Base-by-base conservation (phyloP, 2,329 filamentous ascomycete species). In the Ceratocystis colombiana region DNA sequence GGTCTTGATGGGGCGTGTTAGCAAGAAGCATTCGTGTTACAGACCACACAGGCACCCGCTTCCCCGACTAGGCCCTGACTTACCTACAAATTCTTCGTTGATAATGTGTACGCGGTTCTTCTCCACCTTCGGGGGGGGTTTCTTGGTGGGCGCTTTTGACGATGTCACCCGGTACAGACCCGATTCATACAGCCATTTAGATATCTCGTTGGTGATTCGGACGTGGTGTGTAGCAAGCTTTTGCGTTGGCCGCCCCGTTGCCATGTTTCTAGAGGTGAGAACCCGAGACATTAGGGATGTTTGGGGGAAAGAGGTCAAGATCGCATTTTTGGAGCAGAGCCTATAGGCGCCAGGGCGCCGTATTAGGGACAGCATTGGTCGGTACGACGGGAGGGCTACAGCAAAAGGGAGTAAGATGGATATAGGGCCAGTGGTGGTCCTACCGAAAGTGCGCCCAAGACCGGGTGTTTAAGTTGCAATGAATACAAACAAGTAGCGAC, bases 41-140 rank as follows among this genome's bases (percentile, higher is more conserved):
- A 22, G 20, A 4, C 20, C 3, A 53, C n/a, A 57, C 17, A 28
- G 25, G 5, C 12, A 15, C 7, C 20, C 25, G 12, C 25, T 55
- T 57, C 28, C 12, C 17, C 2, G 53, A 33, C 53, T 15, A 10
- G n/a, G 15, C 2, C 25, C 6, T 57, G 2, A 59, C 76, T 15
- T 73, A 80, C 79, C 77, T 69, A 82, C 84, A 17, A 86, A 76
- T 45, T 74, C 70, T 15, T 80, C 75, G 71, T 77, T 78, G 17
- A 82, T 77, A 28, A 87, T 74, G 69, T 86, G 82, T 46, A 85
- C 75, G 25, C 84, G 74, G 66, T 66, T 64, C 66, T 66, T 65
- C 17, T 69, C 68, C 1, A 57, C 66, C 8, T 62, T 57, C 15
- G 61, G 30, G 1, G 65, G 64, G 1, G 30, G 65, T 20, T 57